Conservation (phyloP, 768 basidiomycete genomes). For the Mycena pura region DNA sequence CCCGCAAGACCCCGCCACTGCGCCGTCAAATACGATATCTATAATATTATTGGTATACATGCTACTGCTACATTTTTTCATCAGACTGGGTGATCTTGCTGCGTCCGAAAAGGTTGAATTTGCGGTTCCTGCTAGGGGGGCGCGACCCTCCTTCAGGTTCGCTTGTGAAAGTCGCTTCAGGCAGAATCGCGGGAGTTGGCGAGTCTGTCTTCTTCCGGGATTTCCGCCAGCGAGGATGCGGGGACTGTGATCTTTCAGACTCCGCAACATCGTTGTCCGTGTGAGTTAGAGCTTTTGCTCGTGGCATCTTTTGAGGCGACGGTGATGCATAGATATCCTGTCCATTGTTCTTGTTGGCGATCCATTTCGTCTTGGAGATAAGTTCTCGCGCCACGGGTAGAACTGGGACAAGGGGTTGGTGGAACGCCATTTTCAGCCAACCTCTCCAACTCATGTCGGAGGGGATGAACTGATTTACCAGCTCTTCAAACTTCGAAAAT, state of each 20-base stretch:
- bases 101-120: slow-evolving; percentile 34
- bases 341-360: slow-evolving; percentile 41
- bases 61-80: no score
- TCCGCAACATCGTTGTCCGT: slow-evolving; percentile 16
- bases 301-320: slow-evolving; percentile 9
- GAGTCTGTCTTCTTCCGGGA: slow-evolving; percentile 19
- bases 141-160: slow-evolving; percentile 25
- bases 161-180: slow-evolving; percentile 12
- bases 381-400: slow-evolving; percentile 81
- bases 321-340: slow-evolving; percentile 11
- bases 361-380: slow-evolving; percentile 78
- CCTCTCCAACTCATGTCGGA: slow-evolving; percentile 80
- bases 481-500: slow-evolving; percentile 69
- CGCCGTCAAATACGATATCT: no score
- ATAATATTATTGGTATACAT: no score
- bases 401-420: slow-evolving; percentile 79
- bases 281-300: slow-evolving; percentile 1
- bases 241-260: slow-evolving; percentile 20
- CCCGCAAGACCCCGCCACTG: no score
- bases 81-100: slow-evolving; percentile 16
- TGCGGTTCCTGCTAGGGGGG: slow-evolving; percentile 35
- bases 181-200: slow-evolving; percentile 7
- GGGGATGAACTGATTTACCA: slow-evolving; percentile 81
- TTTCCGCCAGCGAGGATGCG: slow-evolving; percentile 24
- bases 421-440: slow-evolving; percentile 85